Evolutionary conservation across 2,329 filamentous ascomycete species (phyloP), one percentile per base, ranked within the genome.

Genomic region (Hymenotorrendiella dingleyae): DNA sequence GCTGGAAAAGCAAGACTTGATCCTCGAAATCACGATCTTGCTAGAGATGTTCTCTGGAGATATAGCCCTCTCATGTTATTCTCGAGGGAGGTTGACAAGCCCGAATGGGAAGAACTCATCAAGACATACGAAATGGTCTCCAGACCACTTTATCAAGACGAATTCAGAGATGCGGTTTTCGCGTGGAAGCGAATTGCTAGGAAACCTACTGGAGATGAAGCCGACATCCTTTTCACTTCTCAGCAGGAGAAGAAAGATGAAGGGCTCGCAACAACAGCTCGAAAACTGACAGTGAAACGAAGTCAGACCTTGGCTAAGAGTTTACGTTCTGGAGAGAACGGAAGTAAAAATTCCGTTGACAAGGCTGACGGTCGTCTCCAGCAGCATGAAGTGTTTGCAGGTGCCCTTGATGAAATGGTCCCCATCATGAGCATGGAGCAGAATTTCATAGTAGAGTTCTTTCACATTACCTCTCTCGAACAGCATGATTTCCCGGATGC

Each of bases 381-480:
- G 52, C 80, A 86, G 0, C 91, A 82, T 54, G 89, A 95, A 63
- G 80, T 87, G 3, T 95, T 97, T 63, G 73, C 79, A 0, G 82
- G 81, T 27, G 80, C 87, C 10, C 67, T 96, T 48, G 84, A 93
- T 44, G 88, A 96, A 56, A 78, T 93, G 50, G 68, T 90, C 33
- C 86, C 84, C 5, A 73, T 94, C 43, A 81, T 96, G 45, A 82
- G 88, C 54, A 90, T 91, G 62, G 93, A 98, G 65, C 91, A 98
- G 62, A 97, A 96, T 61, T 98, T 97, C 60, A 73, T 96, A 36
- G 82, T 95, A n/a, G 88, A 94, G 54, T 93, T 96, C 63, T 97
- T 97, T 74, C 91, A 97, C 56, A 80, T 93, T 20, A 86, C 84
- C n/a, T 94, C 88, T 2, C 72, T 91, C 21, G 83, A 89, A 56